Percentiles rank a stretch among this genome's conserved stretches.
These are phyloP conservation scores for Gracilaria gracilis DNA, from an alignment of 23 red algal species.

Conservation along the genomic window DNA sequence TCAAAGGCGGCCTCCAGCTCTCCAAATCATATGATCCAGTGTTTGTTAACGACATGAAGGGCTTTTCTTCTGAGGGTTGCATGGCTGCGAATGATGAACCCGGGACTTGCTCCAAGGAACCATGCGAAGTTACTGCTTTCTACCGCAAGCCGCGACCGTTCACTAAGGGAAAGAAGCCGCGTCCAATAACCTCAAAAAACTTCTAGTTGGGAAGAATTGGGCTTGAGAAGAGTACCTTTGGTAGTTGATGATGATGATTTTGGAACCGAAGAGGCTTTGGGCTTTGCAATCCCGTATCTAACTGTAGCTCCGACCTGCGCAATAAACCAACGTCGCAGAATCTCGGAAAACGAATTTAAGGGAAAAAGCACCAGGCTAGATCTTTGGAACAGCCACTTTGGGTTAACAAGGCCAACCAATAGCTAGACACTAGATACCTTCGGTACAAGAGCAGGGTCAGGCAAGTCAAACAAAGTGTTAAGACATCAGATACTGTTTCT, in stretches of 20 bases:
- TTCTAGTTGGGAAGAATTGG: background rate
- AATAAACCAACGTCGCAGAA: too few relatives aligned
- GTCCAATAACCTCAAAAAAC: background rate
- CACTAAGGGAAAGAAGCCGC: conserved; percentile 8
- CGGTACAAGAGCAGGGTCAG: background rate
- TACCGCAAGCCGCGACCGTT: conserved; percentile 5
- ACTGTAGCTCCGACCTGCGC: too few relatives aligned
- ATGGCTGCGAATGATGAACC: conserved; percentile 31
- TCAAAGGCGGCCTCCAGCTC: conserved; percentile 17
- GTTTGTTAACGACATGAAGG: conserved; percentile 48
- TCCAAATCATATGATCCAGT: background rate
- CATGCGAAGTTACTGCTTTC: background rate
- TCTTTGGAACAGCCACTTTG: too few relatives aligned
- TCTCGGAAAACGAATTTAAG: too few relatives aligned
- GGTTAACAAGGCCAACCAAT: too few relatives aligned
- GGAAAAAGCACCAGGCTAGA: too few relatives aligned
- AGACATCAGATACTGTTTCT: background rate
- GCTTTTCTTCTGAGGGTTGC: conserved; percentile 27
- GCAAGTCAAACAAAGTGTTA: background rate
- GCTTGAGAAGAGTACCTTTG: too few relatives aligned
- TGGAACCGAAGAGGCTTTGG: too few relatives aligned
- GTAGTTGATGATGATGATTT: too few relatives aligned
- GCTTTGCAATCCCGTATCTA: too few relatives aligned
- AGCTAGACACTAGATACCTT: too few relatives aligned
- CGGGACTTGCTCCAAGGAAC: conserved; percentile 15